Base-by-base conservation (phyloP, 1,139 yeast genomes). In the Lipomyces yarrowii region DNA sequence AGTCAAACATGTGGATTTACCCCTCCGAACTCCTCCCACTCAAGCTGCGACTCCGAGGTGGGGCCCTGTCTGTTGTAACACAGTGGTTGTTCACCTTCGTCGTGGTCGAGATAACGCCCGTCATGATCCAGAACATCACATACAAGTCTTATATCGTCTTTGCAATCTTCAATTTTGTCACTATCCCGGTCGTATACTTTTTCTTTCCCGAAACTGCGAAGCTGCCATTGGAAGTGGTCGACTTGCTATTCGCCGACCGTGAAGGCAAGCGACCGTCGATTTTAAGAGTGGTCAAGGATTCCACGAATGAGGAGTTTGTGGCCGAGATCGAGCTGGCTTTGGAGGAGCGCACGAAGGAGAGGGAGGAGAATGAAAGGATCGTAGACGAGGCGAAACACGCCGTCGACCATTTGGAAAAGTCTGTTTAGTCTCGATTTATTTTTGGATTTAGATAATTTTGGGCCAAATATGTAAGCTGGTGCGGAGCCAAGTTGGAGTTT, bases 151-250 rank as follows among this genome's bases (percentile, higher is more conserved):
- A 83, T 76, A 74, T 79, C 7, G 78, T 81, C 42, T 81, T 78
- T 69, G 77, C 79, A 21, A 79, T 71, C 7, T 77, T 84, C 64
- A 85, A 85, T 69, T 61, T 67, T 53, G 57, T 64, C 35, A 64
- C 69, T 13, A 61, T 70, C 35, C 71, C 71, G 4, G 76, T 94
- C 69, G 81, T 89, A 1, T 93, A 91, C 76, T 80, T 92, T 70
- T 91, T 98, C 11, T 90, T 97, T 1, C 99, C 99, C 11, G 99
- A 98, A 39, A 94, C 70, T 26, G 61, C 69, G n/a, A 53, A 65
- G 48, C 32, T 70, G 59, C 55, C 67, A 1, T 60, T 68, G 32
- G 70, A 68, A 62, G 63, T 62, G 35, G 64, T 68, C 48, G 70
- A 68, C 51, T 61, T 66, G 18, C 53, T 68, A 3, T 68, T 68